phyloP scores from a whole-genome alignment of 495 filamentous ascomycete genomes.

The Geopyxis carbonaria region DNA sequence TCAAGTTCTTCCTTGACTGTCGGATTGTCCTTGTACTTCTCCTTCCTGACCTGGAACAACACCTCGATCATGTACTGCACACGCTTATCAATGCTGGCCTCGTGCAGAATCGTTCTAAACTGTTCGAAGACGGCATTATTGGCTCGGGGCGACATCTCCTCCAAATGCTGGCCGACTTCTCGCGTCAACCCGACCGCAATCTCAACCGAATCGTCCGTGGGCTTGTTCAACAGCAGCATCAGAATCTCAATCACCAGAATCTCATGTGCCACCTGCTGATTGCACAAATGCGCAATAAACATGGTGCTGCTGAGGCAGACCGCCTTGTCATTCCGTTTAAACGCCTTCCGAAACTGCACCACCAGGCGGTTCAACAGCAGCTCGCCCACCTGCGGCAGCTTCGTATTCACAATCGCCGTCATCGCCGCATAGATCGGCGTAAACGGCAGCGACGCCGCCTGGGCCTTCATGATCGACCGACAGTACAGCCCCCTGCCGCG shows the following conservation, averaged over 20 bases:
- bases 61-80: slow-evolving; percentile 99
- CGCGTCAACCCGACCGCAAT: slow-evolving; percentile 83
- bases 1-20: slow-evolving; percentile 85
- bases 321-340: slow-evolving; percentile 91
- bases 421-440: slow-evolving; percentile 89
- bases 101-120: slow-evolving; percentile 84
- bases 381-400: slow-evolving; percentile 86
- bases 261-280: slow-evolving; percentile 89
- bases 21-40: slow-evolving; percentile 87
- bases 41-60: slow-evolving; percentile 88
- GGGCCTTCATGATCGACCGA: slow-evolving; percentile 90
- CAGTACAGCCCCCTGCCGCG: slow-evolving; percentile 85
- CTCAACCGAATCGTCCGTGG: slow-evolving; percentile 94
- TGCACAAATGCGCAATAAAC: slow-evolving; percentile 88
- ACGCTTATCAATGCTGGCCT: slow-evolving; percentile 87
- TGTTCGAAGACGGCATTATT: slow-evolving; percentile 84
- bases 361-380: slow-evolving; percentile 71
- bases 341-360: slow-evolving; percentile 85
- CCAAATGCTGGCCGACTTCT: slow-evolving; percentile 82
- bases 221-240: slow-evolving; percentile 72
- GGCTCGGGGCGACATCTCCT: slow-evolving; percentile 79
- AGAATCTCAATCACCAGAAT: slow-evolving; percentile 83
- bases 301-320: slow-evolving; percentile 80
- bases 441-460: slow-evolving; percentile 89
- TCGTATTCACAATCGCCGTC: slow-evolving; percentile 94